Base-by-base conservation (phyloP, 1,284 basidiomycete genomes). In the Melampsora americana region DNA sequence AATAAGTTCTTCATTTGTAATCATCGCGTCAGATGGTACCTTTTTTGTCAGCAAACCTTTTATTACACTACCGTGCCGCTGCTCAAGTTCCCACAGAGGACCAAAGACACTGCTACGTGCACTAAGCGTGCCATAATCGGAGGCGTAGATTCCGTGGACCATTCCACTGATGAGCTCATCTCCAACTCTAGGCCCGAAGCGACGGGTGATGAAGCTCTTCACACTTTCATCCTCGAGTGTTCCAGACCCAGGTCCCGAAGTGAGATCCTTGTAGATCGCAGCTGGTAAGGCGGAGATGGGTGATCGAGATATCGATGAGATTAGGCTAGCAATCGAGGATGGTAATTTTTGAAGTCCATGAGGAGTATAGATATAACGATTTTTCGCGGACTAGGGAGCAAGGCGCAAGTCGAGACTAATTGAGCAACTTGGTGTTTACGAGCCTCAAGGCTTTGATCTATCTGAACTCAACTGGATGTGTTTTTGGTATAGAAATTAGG, bases 131-230 rank as follows among this genome's bases (percentile, higher is more conserved):
- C 90, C 84, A 2, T 92, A 88, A 80, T 95, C 93, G 0, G 92
- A 89, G 0, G 93, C 93, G 81, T 96, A 97, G 77, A 99, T 91
- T 0, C 95, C 95, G 80, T 97, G 95, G 0, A 94, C 88, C 78
- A 97, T 85, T 0, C 94, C 91, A 74, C 90, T 92, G 2, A 91
- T 89, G 67, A 96, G 86, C 4, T 87, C 87, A 12, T 88, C 86
- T 0, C 93, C 92, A 73, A 95, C 87, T n/a, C 66, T 46, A 1
- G 85, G 81, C 0, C 93, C 92, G 77, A 97, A 91, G 14, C 93
- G 86, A 5, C 92, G 86, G 0, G 87, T 82, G 74, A 97, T 83
- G 80, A 98, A 92, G 0, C 87, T 83, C 79, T 95, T 89, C 23
- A 98, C 86, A 3, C 90, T 90, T 81, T 97, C 94, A 82, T 97